These are phyloP conservation scores for Chaetothyriales sp. DNA, from an alignment of 2,329 filamentous ascomycete species.

Conservation along the genomic window DNA sequence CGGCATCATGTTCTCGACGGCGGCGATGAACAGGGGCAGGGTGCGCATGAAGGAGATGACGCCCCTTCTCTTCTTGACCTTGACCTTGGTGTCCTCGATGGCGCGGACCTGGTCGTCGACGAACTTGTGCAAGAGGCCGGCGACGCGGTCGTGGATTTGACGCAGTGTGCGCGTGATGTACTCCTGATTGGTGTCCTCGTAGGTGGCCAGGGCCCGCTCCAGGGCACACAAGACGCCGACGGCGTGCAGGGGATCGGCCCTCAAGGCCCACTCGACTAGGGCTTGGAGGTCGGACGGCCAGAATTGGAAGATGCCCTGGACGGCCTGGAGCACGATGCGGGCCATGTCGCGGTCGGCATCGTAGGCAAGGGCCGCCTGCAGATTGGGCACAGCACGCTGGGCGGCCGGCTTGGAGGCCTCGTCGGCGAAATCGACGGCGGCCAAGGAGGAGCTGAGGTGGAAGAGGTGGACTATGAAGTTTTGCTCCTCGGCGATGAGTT, in stretches of 20 bases:
- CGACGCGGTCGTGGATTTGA: conserved; percentile 61
- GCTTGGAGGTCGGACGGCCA: conserved; percentile 64
- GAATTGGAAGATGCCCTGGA: conserved; percentile 79
- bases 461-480: conserved; percentile 97
- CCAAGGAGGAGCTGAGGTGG: conserved; percentile 77
- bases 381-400: conserved; percentile 56
- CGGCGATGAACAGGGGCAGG: conserved; percentile 73
- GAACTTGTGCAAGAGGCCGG: conserved; percentile 69
- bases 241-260: conserved; percentile 76
- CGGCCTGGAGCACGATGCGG: conserved; percentile 68
- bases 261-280: conserved; percentile 71
- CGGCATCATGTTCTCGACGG: conserved; percentile 70
- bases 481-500: conserved; percentile 80
- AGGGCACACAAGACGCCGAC: conserved; percentile 72
- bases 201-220: conserved; percentile 62
- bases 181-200: conserved; percentile 85
- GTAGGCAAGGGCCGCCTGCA: conserved; percentile 62
- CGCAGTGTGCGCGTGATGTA: conserved; percentile 69
- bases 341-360: conserved; percentile 81
- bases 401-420: conserved; percentile 51
- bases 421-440: conserved; percentile 71
- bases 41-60: conserved; percentile 91
- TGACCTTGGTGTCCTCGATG: conserved; percentile 96
- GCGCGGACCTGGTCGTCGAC: conserved; percentile 89
- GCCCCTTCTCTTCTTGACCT: conserved; percentile 95